Conservation (phyloP, 768 basidiomycete species). For the Astraeus odoratus region DNA sequence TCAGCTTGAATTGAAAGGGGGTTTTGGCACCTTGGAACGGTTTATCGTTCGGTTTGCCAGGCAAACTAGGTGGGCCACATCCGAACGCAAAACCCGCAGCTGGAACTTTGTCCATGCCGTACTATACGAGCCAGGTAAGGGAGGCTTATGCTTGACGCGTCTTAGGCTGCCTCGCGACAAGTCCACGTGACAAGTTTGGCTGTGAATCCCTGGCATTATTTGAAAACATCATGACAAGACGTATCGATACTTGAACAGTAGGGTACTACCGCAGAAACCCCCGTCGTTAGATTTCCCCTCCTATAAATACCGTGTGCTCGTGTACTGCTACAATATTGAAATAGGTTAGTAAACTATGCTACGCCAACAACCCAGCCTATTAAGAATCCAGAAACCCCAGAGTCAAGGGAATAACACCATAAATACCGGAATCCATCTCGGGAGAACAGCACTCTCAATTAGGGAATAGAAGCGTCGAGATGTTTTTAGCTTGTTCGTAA, state of each 20-base stretch:
- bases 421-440: too few relatives aligned
- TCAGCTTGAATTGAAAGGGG: slow-evolving; percentile 17
- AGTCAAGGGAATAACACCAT: too few relatives aligned
- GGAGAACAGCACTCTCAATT: too few relatives aligned
- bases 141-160: not conserved
- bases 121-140: not conserved
- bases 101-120: not conserved
- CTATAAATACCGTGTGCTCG: too few relatives aligned
- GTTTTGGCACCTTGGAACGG: not conserved
- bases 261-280: too few relatives aligned
- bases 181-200: not conserved
- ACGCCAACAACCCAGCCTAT: too few relatives aligned
- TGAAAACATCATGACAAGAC: too few relatives aligned
- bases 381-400: too few relatives aligned
- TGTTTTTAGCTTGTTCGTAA: slow-evolving; percentile 13
- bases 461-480: slow-evolving; percentile 14
- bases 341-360: not conserved
- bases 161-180: not conserved
- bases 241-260: too few relatives aligned
- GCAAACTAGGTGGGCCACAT: not conserved
- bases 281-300: too few relatives aligned
- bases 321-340: not conserved
- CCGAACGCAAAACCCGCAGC: not conserved
- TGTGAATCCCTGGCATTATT: too few relatives aligned
- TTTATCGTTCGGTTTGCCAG: not conserved